phyloP scores from a whole-genome alignment of 768 basidiomycete genomes.

The Pisolithus albus region DNA sequence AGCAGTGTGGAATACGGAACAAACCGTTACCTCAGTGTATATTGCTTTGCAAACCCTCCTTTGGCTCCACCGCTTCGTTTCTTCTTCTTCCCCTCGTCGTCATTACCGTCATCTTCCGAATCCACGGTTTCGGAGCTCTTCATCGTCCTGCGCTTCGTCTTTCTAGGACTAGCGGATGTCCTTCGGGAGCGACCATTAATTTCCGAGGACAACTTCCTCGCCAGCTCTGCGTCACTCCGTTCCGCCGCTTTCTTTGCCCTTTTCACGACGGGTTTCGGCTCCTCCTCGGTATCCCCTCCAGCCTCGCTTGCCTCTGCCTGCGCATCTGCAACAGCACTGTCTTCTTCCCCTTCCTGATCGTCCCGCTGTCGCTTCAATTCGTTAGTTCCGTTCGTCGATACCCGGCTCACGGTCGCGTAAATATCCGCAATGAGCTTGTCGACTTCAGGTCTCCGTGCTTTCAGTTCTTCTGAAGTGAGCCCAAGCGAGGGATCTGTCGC shows the following conservation, averaged over 20 bases:
- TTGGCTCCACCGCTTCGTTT: conserved; percentile 49
- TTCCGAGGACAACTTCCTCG: conserved; percentile 63
- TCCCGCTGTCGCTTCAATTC: conserved; percentile 23
- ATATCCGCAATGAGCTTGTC: conserved; percentile 62
- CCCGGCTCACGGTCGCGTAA: conserved; percentile 51
- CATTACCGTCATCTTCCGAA: conserved; percentile 47
- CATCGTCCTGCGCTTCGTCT: conserved; percentile 36
- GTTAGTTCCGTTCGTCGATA: conserved; percentile 11
- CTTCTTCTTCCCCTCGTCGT: conserved; percentile 39
- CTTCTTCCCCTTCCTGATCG: conserved; percentile 24
- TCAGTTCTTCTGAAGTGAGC: conserved; percentile 54
- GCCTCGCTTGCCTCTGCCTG: conserved; percentile 14
- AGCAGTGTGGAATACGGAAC: conserved; percentile 1
- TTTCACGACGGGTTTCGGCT: conserved; percentile 32
- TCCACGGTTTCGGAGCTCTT: conserved; percentile 47
- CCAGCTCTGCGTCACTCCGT: conserved; percentile 63
- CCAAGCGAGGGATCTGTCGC: conserved; percentile 40
- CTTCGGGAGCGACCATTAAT: conserved; percentile 58
- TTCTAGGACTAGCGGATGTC: conserved; percentile 36
- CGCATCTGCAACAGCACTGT: conserved; percentile 1
- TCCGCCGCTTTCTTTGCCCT: conserved; percentile 41
- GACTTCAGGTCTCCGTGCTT: conserved; percentile 59
- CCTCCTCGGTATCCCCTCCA: conserved; percentile 11
- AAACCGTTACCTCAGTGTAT: conserved; percentile 51
- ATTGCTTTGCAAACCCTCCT: conserved; percentile 78